Conservation (phyloP, 2,329 filamentous ascomycete genomes). For the Fusarium sarcochroum region DNA sequence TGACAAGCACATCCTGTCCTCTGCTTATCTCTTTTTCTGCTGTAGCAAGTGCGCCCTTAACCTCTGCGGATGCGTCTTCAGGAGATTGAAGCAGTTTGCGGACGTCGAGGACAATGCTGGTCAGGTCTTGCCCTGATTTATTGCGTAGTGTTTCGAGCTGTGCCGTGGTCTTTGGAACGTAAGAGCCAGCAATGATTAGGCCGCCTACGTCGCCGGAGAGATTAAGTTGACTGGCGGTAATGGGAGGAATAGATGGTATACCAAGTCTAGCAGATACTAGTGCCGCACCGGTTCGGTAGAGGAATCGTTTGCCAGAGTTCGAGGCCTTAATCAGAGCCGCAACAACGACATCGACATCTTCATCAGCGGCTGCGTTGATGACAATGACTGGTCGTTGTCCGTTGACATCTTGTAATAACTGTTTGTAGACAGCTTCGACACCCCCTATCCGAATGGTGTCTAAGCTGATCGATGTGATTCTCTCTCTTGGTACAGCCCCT, state of each 20-base stretch:
- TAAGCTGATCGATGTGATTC: slow-evolving; percentile 61
- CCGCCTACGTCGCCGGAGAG: slow-evolving; percentile 59
- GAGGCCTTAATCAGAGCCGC: slow-evolving; percentile 60
- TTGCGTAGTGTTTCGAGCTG: slow-evolving; percentile 62
- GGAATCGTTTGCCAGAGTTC: slow-evolving; percentile 50
- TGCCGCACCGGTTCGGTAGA: slow-evolving; percentile 58
- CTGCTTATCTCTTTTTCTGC: slow-evolving; percentile 57
- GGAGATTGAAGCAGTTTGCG: slow-evolving; percentile 60
- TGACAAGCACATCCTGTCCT: slow-evolving; percentile 68
- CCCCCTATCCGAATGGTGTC: slow-evolving; percentile 64
- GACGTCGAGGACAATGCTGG: slow-evolving; percentile 63
- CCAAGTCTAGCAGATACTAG: slow-evolving; percentile 64
- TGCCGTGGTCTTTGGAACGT: slow-evolving; percentile 70
- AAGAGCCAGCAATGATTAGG: slow-evolving; percentile 68
- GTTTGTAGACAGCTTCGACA: slow-evolving; percentile 57
- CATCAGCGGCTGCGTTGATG: slow-evolving; percentile 66
- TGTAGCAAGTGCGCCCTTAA: slow-evolving; percentile 47
- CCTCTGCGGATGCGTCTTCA: slow-evolving; percentile 49
- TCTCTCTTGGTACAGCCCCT: slow-evolving; percentile 55
- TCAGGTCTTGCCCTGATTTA: slow-evolving; percentile 56
- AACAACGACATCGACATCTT: slow-evolving; percentile 70
- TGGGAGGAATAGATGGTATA: slow-evolving; percentile 64
- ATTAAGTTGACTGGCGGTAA: slow-evolving; percentile 61
- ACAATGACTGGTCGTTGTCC: slow-evolving; percentile 58
- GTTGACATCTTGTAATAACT: slow-evolving; percentile 55